A percentile compares a stretch with the other conserved stretches of the same genome.
These are phyloP conservation scores for Cercophora samala DNA, from an alignment of 495 filamentous ascomycete species.

Conservation along the genomic window DNA sequence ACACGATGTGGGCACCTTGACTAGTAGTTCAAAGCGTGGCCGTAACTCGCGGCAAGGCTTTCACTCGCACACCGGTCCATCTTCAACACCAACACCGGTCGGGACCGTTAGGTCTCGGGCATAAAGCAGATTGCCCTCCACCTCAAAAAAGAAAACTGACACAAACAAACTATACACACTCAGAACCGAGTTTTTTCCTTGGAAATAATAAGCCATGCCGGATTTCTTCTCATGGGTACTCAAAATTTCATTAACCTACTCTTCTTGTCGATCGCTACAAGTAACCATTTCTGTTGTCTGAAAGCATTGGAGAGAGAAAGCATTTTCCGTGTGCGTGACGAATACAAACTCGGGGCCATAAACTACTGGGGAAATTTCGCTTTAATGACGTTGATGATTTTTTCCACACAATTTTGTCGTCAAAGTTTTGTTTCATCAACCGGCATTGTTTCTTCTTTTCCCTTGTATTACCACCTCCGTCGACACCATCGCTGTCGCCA, in stretches of 20 bases:
- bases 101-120: constrained; percentile 33
- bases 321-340: background rate
- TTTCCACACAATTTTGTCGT: background rate
- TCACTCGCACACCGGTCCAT: constrained; percentile 34
- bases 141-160: background rate
- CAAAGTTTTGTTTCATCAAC: background rate
- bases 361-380: background rate
- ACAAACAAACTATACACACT: constrained; percentile 13
- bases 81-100: constrained; percentile 35
- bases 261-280: constrained; percentile 38
- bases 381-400: background rate
- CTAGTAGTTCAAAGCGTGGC: constrained; percentile 40
- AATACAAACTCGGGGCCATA: background rate
- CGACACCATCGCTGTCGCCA: background rate
- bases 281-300: constrained; percentile 28
- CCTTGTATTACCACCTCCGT: background rate
- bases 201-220: constrained; percentile 19
- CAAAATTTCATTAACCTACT: constrained; percentile 20
- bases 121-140: constrained; percentile 18
- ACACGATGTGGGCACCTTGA: constrained; percentile 63
- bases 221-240: constrained; percentile 6
- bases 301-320: constrained; percentile 13
- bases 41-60: constrained; percentile 30
- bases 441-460: background rate
- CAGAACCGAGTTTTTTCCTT: constrained; percentile 19